Evolutionary conservation across 177 flowering plant genomes (phyloP), one percentile per base, ranked within the genome.

Genomic region (Vitis hybrid): DNA sequence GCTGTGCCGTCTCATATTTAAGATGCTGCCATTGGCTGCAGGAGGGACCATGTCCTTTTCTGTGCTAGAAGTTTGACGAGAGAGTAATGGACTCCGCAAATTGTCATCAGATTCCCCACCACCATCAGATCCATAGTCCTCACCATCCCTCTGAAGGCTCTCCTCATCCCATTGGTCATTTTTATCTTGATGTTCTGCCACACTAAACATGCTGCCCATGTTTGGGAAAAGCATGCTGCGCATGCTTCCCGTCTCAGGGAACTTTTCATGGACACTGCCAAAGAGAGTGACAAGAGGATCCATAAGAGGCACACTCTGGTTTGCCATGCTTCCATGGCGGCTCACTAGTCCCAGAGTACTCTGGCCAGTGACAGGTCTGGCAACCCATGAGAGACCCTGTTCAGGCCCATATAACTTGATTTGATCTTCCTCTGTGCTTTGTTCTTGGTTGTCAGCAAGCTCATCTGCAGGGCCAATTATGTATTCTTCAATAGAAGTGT

Each of bases 241-340:
- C 78, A 74, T 75, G 76, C 78, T 80, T 52, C 84, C 80, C 21
- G 56, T 64, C 34, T 73, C 79, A n/a, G 77, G 77, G 9, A 60
- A 68, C 40, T 62, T 71, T 72, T 81, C 82, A 58, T 83, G 86
- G 58, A 83, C 79, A 51, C 86, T 83, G 4, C 86, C 86, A 59
- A 83, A 83, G 45, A 83, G 74, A 26, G 78, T 78, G 26, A 83
- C 84, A 23, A 77, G 70, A 56, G 86, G 86, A 62, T 83, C 84
- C 77, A 81, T 74, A 49, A 74, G 69, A 10, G 69, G 23, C 60
- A 71, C 45, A 40, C 80, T 78, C 61, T 70, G 77, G 48, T 57
- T 62, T 0, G 74, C 74, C 66, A 68, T 50, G 71, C 82, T 78
- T 23, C 86, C 86, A 5, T 70, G 68, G 18, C 79, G 80, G 54